Evolutionary conservation across 371 early-diverging fungal species (phyloP).

Genomic region (Zopfochytrium polystomum): DNA sequence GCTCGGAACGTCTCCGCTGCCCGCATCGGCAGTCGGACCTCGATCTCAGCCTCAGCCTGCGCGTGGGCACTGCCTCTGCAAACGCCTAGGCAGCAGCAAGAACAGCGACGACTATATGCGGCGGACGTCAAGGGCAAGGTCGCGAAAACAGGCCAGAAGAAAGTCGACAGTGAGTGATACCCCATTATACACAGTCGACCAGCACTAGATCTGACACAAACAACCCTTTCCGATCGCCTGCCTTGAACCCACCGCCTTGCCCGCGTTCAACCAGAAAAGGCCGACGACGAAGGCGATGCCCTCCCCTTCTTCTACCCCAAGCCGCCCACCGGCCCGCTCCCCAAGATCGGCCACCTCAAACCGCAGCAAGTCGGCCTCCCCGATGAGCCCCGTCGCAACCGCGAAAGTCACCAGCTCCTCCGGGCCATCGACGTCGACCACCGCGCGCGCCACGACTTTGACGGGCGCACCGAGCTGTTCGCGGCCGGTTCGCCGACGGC

Average conservation of each 20-base stretch:
- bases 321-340: conserved; percentile 11
- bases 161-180: conserved; percentile 5
- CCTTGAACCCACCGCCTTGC: neutral
- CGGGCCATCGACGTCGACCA: conserved; percentile 41
- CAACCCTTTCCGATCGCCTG: too few relatives aligned
- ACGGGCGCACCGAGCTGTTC: conserved; percentile 38
- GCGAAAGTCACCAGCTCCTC: conserved; percentile 29
- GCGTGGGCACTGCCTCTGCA: too few relatives aligned
- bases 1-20: neutral
- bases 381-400: conserved; percentile 28
- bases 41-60: neutral
- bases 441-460: too few relatives aligned
- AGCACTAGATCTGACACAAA: too few relatives aligned
- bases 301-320: conserved; percentile 39
- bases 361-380: conserved; percentile 17
- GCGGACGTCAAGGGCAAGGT: conserved; percentile 25
- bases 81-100: too few relatives aligned
- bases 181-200: neutral
- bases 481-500: conserved; percentile 22
- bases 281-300: conserved; percentile 31
- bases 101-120: conserved; percentile 12
- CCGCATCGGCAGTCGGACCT: neutral
- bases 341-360: conserved; percentile 9
- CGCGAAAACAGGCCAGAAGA: conserved; percentile 34
- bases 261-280: conserved; percentile 3